Base-by-base conservation (phyloP, 2,329 filamentous ascomycete genomes). In the Penicillium sp. region DNA sequence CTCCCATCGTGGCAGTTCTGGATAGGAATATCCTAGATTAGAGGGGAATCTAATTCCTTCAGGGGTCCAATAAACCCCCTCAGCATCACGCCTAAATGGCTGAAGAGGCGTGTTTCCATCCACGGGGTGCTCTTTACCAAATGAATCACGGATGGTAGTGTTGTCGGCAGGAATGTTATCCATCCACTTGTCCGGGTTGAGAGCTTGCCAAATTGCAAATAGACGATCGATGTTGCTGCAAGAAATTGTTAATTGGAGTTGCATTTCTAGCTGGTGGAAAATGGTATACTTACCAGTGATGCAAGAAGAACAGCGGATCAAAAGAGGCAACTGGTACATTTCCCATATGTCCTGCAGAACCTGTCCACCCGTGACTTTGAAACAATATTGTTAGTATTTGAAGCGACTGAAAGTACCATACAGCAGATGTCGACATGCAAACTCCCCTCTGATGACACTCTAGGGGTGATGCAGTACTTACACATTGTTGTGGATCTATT, bases 231-330 rank as follows among this genome's bases (percentile, higher is more conserved):
- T 60, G n/a, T 63, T 63, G 38, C 57, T 60, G 27, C 9, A 21
- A 25, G 19, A 4, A 21, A 21, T 8, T 21, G 9, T 5, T 7
- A 19, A 10, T 45, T 5, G 25, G 19, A 15, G 3, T 16, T 23
- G 9, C 10, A 2, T 13, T 9, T 13, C 5, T 19, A 25, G 9
- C 2, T 25, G 11, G 31, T 4, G 9, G 5, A 39, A 25, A 8
- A n/a, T 29, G n/a, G 13, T 34, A 11, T n/a, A 27, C 60, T 58
- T 63, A 78, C 76, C 72, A 68, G 65, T 93, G 90, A 65, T 92
- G 89, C 9, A 93, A 74, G 74, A 88, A 90, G 72, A 92, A 92
- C 6, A 90, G 75, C 0, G 90, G 90, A 68, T 95, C 91, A 69
- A 91, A 94, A 0, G 88, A 84, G 1, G 90, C 89, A 60, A 89